Conservation (phyloP, 1,284 basidiomycete species). For the Fomitiporia mediterranea region DNA sequence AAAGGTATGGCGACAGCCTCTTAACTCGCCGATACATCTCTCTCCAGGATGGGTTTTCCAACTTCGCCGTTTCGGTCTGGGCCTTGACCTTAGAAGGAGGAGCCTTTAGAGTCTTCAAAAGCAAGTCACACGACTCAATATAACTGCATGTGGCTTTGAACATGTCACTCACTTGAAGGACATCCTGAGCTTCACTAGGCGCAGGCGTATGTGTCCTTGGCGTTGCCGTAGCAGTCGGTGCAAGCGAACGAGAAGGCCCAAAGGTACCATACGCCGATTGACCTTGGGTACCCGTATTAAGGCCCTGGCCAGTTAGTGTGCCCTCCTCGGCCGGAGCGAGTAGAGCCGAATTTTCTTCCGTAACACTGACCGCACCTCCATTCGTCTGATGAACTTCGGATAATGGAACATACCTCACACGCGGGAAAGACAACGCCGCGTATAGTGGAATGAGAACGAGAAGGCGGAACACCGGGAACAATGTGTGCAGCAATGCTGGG, state of each 20-base stretch:
- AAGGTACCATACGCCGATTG: constrained; percentile 72
- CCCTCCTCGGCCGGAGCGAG: constrained; percentile 45
- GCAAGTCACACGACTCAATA: constrained; percentile 11
- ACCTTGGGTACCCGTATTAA: constrained; percentile 42
- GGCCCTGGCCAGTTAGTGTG: constrained; percentile 39
- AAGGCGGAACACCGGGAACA: constrained; percentile 60
- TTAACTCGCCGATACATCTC: constrained; percentile 56
- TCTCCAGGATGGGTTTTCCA: constrained; percentile 62
- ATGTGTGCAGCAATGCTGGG: constrained; percentile 51
- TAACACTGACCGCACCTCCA: constrained; percentile 36
- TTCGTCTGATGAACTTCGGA: constrained; percentile 29
- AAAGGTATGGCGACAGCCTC: constrained; percentile 73
- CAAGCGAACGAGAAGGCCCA: constrained; percentile 43
- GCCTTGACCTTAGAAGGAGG: constrained; percentile 6
- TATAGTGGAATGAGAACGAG: constrained; percentile 58
- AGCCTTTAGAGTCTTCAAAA: constrained; percentile 12
- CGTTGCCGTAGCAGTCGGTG: constrained; percentile 49
- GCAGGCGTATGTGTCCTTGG: constrained; percentile 60
- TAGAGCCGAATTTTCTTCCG: constrained; percentile 45
- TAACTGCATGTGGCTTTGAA: not conserved
- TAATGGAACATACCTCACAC: constrained; percentile 52
- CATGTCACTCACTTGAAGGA: constrained; percentile 29
- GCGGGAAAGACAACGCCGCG: constrained; percentile 52
- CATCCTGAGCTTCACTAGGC: constrained; percentile 40
- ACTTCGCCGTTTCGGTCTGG: constrained; percentile 30